Evolutionary conservation across 306 rosid genomes (phyloP).

Genomic region (Vicia villosa): DNA sequence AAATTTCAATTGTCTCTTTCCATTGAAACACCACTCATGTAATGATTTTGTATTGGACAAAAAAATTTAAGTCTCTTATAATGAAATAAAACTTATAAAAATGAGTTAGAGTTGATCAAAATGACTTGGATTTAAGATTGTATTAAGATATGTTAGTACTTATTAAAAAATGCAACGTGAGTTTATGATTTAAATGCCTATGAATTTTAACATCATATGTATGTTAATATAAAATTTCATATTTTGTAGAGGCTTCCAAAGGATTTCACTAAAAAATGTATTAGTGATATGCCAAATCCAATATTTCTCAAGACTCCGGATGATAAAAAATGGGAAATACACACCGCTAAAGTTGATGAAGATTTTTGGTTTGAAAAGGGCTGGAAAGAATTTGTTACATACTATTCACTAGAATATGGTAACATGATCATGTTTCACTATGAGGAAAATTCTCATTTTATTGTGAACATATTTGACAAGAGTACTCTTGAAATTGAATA

Average conservation of each 20-base stretch:
- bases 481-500: conserved; percentile 1
- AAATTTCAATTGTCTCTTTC: too few species aligned
- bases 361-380: conserved; percentile 17
- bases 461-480: not conserved
- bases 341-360: not conserved
- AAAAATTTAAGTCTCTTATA: too few species aligned
- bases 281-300: conserved; percentile 5
- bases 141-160: too few species aligned
- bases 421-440: not conserved
- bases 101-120: too few species aligned
- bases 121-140: too few species aligned
- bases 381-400: conserved; percentile 7
- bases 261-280: conserved; percentile 1
- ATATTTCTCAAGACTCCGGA: conserved; percentile 33
- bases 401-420: conserved; percentile 12
- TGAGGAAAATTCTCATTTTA: not conserved
- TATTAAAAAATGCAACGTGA: too few species aligned
- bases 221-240: too few species aligned
- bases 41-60: too few species aligned
- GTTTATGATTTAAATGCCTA: too few species aligned
- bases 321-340: conserved; percentile 34
- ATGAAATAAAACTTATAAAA: too few species aligned
- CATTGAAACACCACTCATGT: too few species aligned
- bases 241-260: conserved; percentile 30
- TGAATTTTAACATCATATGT: too few species aligned